These are phyloP conservation scores for Ustilago tritici DNA, from an alignment of 1,284 basidiomycete genomes.

Conservation along the genomic window DNA sequence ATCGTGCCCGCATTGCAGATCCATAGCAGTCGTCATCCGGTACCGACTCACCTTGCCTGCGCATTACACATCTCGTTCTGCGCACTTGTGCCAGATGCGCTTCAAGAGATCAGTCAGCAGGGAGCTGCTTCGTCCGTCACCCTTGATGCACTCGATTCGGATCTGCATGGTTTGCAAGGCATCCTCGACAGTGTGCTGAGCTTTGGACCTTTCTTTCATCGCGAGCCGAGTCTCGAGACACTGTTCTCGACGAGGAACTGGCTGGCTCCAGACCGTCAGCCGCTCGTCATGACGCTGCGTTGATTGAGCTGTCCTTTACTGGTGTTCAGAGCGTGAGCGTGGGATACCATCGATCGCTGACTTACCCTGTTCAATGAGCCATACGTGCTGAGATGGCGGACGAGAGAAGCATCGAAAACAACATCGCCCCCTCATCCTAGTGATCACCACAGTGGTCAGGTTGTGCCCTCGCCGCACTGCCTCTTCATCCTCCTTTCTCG, in stretches of 20 bases:
- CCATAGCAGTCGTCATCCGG: constrained; percentile 49
- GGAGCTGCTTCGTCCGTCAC: constrained; percentile 33
- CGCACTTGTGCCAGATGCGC: constrained; percentile 46
- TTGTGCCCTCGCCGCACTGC: not conserved
- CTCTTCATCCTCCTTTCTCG: not conserved
- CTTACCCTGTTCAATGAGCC: not conserved
- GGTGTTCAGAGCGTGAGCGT: not conserved
- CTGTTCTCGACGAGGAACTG: constrained; percentile 46
- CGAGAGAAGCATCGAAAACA: not conserved
- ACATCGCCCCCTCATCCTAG: not conserved
- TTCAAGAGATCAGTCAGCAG: constrained; percentile 45
- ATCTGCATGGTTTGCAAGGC: constrained; percentile 39
- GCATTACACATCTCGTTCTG: constrained; percentile 47
- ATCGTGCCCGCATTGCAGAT: constrained; percentile 50
- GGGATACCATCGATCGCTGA: not conserved
- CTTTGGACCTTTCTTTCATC: constrained; percentile 42
- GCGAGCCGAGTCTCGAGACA: constrained; percentile 40
- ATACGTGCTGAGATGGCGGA: not conserved
- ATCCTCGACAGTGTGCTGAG: constrained; percentile 45
- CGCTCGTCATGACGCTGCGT: constrained; percentile 28
- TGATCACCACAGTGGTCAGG: not conserved
- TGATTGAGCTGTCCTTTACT: constrained; percentile 9
- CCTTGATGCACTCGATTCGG: constrained; percentile 41
- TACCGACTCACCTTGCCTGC: constrained; percentile 36
- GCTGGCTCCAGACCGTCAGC: constrained; percentile 38